phyloP scores from a whole-genome alignment of 2,329 filamentous ascomycete genomes.

The Neonectria ditissima region DNA sequence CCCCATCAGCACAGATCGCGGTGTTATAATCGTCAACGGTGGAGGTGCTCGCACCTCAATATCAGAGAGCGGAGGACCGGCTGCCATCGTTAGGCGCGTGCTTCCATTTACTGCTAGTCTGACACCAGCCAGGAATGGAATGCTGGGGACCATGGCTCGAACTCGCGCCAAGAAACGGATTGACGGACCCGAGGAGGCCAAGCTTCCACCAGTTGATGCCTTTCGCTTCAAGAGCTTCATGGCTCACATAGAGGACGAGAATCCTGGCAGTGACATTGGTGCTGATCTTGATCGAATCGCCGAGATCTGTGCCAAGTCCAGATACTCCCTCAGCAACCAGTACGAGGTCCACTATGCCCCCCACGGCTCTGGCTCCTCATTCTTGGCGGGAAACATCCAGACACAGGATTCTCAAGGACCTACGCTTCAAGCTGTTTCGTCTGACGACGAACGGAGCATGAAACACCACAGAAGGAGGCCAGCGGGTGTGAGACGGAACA shows the following conservation, averaged over 20 bases:
- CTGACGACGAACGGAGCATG: slow-evolving; percentile 65
- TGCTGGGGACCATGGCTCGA: slow-evolving; percentile 58
- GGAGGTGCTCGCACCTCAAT: slow-evolving; percentile 42
- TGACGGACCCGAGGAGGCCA: slow-evolving; percentile 52
- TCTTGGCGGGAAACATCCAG: slow-evolving; percentile 51
- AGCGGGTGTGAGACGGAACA: slow-evolving; percentile 58
- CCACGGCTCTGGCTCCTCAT: slow-evolving; percentile 67
- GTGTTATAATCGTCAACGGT: slow-evolving; percentile 47
- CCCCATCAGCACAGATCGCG: slow-evolving; percentile 46
- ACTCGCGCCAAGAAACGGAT: slow-evolving; percentile 54
- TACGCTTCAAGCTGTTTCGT: slow-evolving; percentile 68
- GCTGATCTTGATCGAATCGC: slow-evolving; percentile 73
- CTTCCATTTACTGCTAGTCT: slow-evolving; percentile 50
- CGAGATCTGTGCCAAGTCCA: slow-evolving; percentile 74
- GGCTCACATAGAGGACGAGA: slow-evolving; percentile 63
- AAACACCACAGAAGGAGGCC: slow-evolving; percentile 55
- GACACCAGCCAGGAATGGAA: slow-evolving; percentile 52
- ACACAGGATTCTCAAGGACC: slow-evolving; percentile 57
- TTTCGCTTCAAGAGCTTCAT: slow-evolving; percentile 75
- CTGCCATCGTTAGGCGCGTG: slow-evolving; percentile 45
- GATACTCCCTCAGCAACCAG: slow-evolving; percentile 74
- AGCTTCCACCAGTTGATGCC: slow-evolving; percentile 71
- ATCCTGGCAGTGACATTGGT: slow-evolving; percentile 60
- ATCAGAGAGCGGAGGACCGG: slow-evolving; percentile 46
- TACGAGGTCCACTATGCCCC: slow-evolving; percentile 74